Evolutionary conservation across 208 protist genomes (phyloP), one percentile per base, ranked within the genome.

Genomic region (Acanthamoeba quina): DNA sequence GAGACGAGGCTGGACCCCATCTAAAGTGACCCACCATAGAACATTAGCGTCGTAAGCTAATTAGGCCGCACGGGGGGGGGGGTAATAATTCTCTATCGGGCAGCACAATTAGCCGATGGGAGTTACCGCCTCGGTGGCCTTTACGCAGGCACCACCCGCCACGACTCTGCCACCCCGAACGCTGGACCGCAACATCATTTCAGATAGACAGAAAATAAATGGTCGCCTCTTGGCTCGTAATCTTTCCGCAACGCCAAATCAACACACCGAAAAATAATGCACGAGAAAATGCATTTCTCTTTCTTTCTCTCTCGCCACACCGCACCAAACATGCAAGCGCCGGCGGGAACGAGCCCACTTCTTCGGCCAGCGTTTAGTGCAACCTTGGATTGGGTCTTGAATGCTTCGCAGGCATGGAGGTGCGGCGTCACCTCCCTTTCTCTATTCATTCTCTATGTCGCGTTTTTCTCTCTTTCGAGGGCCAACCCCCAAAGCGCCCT

Each of bases 141-240:
- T 80, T 1, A 34, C 72, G 41, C 78, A 62, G 13, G 47, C 49
- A 13, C 78, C 78, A 64, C 58, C 3, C n/a, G n/a, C 37, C 31
- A 49, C 70, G 10, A 13, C 78, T 54, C 78, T 58, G n/a, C 78
- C 49, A 37, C 78, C 78, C 78, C 78, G 19, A 86, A 86, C 34
- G 47, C 47, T 62, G 26, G 78, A 86, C 29, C 78, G 78, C 78
- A 86, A 62, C 78, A 86, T 64, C 78, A 47, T 83, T 56, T 54
- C 49, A 3, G 24, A 41, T 78, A 49, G 21, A 78, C 2, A 52
- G 7, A 78, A 26, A 49, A 49, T 78, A 78, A 41, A 41, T 76
- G 64, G 41, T 56, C 52, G 17, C 52, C 10, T 47, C 2, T 2
- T 56, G 0, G 52, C 0, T 19, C 0, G 52, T 56, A 56, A 56